Conservation (phyloP, 139 green algal species). For the Micromonas commoda region DNA sequence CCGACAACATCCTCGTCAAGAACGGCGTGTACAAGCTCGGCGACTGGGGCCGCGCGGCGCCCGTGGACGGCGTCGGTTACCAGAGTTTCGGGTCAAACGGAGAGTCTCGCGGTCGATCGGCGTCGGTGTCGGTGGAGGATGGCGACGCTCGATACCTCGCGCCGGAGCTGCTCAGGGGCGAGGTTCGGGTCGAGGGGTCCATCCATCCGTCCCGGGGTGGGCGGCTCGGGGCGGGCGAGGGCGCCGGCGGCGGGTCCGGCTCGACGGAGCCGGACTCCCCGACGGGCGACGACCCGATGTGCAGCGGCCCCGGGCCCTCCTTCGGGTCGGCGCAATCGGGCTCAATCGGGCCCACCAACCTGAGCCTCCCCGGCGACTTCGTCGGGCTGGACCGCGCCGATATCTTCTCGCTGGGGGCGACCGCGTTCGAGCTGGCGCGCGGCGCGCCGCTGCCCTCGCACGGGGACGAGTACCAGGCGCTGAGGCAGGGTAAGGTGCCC, state of each 20-base stretch:
- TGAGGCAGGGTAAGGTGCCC: slow-evolving; percentile 1
- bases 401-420: slow-evolving; percentile 82
- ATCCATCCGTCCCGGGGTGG: too few relatives aligned
- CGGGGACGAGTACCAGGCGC: slow-evolving; percentile 13
- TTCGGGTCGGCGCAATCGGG: background rate
- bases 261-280: too few relatives aligned
- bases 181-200: slow-evolving; percentile 11
- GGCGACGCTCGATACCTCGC: slow-evolving; percentile 81
- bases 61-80: slow-evolving; percentile 12
- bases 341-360: too few relatives aligned
- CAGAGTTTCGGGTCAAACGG: slow-evolving; percentile 27
- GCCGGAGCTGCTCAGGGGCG: slow-evolving; percentile 64
- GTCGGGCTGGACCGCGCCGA: slow-evolving; percentile 69
- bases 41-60: slow-evolving; percentile 80
- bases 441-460: background rate
- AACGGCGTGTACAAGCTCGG: slow-evolving; percentile 71
- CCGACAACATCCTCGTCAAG: slow-evolving; percentile 79
- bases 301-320: background rate
- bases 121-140: slow-evolving; percentile 47
- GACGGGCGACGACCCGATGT: background rate
- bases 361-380: slow-evolving; percentile 31
- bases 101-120: slow-evolving; percentile 26
- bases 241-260: too few relatives aligned
- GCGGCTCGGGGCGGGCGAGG: too few relatives aligned
- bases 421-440: slow-evolving; percentile 50